Conservation (phyloP, 2,329 filamentous ascomycete species). For the Calonectria naviculata region DNA sequence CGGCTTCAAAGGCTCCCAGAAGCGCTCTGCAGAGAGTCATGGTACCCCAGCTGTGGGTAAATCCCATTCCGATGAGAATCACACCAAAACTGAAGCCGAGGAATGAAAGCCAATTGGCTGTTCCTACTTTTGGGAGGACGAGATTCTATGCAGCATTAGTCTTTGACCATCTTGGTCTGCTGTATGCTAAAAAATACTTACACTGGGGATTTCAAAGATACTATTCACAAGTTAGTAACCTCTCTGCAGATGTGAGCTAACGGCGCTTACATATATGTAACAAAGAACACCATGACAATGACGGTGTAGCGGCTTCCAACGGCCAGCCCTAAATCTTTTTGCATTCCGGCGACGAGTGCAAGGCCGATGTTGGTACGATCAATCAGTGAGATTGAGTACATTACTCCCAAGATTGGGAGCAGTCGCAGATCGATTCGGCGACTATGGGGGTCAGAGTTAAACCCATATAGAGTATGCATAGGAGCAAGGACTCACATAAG, state of each 20-base stretch:
- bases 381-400: slow-evolving; percentile 18
- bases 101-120: slow-evolving; percentile 17
- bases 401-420: slow-evolving; percentile 4
- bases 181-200: background rate
- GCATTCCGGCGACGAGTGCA: slow-evolving; percentile 14
- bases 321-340: slow-evolving; percentile 1
- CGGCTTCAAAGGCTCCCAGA: slow-evolving; percentile 16
- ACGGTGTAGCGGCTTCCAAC: slow-evolving; percentile 13
- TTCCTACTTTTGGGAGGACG: slow-evolving; percentile 1
- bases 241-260: rapidly evolving
- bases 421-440: slow-evolving; percentile 15
- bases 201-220: slow-evolving; percentile 13
- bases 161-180: background rate
- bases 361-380: slow-evolving; percentile 17
- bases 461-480: too few species aligned
- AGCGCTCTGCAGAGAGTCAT: slow-evolving; percentile 14
- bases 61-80: slow-evolving; percentile 18
- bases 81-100: slow-evolving; percentile 8
- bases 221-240: background rate
- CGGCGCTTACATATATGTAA: slow-evolving; percentile 5
- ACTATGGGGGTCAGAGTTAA: background rate
- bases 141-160: slow-evolving; percentile 1
- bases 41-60: slow-evolving; percentile 9
- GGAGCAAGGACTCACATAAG: background rate
- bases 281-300: slow-evolving; percentile 15